phyloP scores from a whole-genome alignment of 2,329 filamentous ascomycete species.

The Exophiala aquamarina region DNA sequence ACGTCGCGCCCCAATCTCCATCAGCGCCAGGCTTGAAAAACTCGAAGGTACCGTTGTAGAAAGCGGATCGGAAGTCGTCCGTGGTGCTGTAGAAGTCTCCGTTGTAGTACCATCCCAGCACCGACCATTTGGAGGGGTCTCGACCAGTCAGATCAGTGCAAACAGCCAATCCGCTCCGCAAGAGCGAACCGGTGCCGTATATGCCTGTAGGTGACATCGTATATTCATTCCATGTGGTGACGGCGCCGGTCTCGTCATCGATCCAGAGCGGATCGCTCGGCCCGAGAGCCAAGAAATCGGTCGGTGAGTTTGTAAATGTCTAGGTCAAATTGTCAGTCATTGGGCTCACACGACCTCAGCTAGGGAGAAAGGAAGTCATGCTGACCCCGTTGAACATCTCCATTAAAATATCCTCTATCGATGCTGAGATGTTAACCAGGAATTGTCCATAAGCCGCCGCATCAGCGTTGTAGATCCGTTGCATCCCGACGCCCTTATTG shows the following conservation, averaged over 20 bases:
- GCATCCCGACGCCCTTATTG: background rate
- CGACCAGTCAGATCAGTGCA: conserved; percentile 50
- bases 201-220: background rate
- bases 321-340: background rate
- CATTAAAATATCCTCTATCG: conserved; percentile 1
- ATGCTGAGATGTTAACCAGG: conserved; percentile 1
- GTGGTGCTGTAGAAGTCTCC: conserved; percentile 52
- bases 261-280: conserved; percentile 4
- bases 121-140: conserved; percentile 51
- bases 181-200: conserved; percentile 3
- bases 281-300: background rate
- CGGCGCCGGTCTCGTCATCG: background rate
- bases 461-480: conserved; percentile 1
- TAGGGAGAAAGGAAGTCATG: background rate
- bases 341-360: background rate
- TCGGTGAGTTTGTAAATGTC: background rate
- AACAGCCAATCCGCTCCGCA: conserved; percentile 28
- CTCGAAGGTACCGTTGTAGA: conserved; percentile 1
- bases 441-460: background rate
- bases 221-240: conserved; percentile 2
- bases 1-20: conserved; percentile 1
- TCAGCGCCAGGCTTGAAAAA: background rate
- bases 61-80: conserved; percentile 42
- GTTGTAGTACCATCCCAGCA: conserved; percentile 56
- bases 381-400: conserved; percentile 1